Evolutionary conservation across 306 rosid species (phyloP), one percentile per base, ranked within the genome.

Genomic region (Acmispon strigosus): DNA sequence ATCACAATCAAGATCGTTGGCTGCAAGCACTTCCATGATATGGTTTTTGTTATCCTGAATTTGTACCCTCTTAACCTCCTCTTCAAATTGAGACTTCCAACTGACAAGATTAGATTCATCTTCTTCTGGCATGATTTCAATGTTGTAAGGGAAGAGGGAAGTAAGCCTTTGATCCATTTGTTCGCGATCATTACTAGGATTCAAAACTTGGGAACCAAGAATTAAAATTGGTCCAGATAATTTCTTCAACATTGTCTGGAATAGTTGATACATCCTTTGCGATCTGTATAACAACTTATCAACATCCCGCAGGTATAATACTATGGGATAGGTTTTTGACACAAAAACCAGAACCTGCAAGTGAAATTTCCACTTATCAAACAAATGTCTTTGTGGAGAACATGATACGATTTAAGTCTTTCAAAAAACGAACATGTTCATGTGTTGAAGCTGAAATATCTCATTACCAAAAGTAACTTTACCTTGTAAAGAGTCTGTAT

Each of bases 1-100:
- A 61, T 87, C 89, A 56, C 98, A 94, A 39, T 87, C 92, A 7
- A 94, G 92, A 80, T 94, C 97, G 60, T 87, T 94, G 12, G 92
- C 76, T 16, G 92, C 83, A 61, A 94, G 97, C 41, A 90, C 96
- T 87, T 90, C 97, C 84, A 78, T 78, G 65, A 94, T 87, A 78
- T 94, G 97, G 71, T 90, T 94, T 81, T 72, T 83, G 85, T 90
- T 94, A 81, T 94, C 98, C 77, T 87, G 91, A 62, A 84, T 86
- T 84, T 87, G 88, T 81, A 94, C 86, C 86, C 9, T 89, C 78
- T 80, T 94, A 96, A 90, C 83, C 58, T 94, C 96, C 59, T 83
- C 86, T 84, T 90, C 98, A 56, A 90, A 76, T 75, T 84, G 90
- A 77, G 87, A 55, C 59, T 91, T 89, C 98, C 98, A 94, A 82